Evolutionary conservation across 495 filamentous ascomycete genomes (phyloP).

Genomic region (Durotheca rogersii): DNA sequence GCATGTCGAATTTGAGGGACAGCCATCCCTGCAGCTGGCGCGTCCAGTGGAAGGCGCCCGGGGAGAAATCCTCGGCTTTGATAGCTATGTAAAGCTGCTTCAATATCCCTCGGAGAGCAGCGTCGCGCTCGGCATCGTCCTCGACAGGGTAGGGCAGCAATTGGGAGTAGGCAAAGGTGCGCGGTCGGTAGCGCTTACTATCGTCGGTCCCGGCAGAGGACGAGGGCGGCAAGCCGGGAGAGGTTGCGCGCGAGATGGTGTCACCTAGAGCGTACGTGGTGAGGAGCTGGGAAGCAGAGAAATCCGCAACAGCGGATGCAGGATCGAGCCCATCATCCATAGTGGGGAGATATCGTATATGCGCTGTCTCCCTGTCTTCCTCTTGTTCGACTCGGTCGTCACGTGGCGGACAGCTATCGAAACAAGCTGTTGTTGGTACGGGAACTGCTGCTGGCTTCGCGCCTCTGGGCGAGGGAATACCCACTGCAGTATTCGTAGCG

Average conservation of each 20-base stretch:
- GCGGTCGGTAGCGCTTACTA: slow-evolving; percentile 71
- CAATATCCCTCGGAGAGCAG: slow-evolving; percentile 78
- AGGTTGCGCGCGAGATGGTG: slow-evolving; percentile 51
- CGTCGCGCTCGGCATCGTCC: slow-evolving; percentile 67
- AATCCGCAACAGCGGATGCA: slow-evolving; percentile 21
- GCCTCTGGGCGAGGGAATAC: too few species aligned
- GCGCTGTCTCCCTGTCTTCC: neutral
- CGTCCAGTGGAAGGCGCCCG: slow-evolving; percentile 95
- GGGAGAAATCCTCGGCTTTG: slow-evolving; percentile 88
- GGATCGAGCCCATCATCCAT: slow-evolving; percentile 39
- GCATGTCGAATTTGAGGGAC: slow-evolving; percentile 93
- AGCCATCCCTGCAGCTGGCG: slow-evolving; percentile 95
- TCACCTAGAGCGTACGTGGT: slow-evolving; percentile 37
- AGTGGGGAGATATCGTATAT: neutral
- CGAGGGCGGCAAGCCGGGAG: slow-evolving; percentile 43
- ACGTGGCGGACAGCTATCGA: neutral
- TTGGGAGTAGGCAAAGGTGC: slow-evolving; percentile 88
- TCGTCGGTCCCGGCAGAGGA: slow-evolving; percentile 38
- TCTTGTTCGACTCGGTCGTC: neutral
- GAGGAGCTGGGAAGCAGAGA: slow-evolving; percentile 31
- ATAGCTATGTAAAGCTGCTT: slow-evolving; percentile 90
- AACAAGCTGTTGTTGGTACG: slow-evolving; percentile 12
- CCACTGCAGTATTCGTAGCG: too few species aligned
- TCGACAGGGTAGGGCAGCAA: slow-evolving; percentile 87
- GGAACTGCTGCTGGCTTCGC: too few species aligned